Evolutionary conservation across 371 early-diverging fungal species (phyloP).

Genomic region (Apophysomyces variabilis): DNA sequence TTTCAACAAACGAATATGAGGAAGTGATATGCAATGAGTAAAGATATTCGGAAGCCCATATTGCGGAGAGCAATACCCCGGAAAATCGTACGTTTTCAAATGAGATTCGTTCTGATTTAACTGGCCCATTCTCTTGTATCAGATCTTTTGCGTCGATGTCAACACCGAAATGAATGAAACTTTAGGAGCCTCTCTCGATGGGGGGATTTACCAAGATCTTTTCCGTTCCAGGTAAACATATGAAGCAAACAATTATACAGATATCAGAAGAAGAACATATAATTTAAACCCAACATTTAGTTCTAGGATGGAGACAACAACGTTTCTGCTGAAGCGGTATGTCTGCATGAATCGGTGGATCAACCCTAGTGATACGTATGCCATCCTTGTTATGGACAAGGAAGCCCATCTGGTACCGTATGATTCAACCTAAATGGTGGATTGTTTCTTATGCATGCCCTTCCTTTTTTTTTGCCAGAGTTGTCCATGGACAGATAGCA

Average conservation of each 20-base stretch:
- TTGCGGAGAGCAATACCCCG: neutral
- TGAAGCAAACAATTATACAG: neutral
- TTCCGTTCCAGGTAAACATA: conserved; percentile 16
- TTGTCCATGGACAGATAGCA: conserved; percentile 4
- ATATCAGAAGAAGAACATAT: too few relatives aligned
- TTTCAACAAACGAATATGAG: too few relatives aligned
- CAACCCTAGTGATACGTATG: conserved; percentile 22
- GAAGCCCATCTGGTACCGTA: conserved; percentile 20
- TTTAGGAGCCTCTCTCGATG: conserved; percentile 21
- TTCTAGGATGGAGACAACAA: conserved; percentile 20
- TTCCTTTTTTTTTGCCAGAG: neutral
- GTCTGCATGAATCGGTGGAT: conserved; percentile 17
- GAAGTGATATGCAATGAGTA: too few relatives aligned
- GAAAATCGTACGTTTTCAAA: neutral
- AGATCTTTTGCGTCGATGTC: conserved; percentile 22
- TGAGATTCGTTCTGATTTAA: neutral
- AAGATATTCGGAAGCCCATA: too few relatives aligned
- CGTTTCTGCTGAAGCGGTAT: conserved; percentile 23
- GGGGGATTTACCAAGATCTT: conserved; percentile 21
- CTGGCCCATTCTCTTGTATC: neutral
- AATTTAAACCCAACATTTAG: neutral
- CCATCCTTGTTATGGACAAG: conserved; percentile 17
- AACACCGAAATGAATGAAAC: conserved; percentile 23
- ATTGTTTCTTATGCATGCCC: neutral
- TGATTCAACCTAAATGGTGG: neutral